Evolutionary conservation across 352 stramenopile genomes (phyloP).

Genomic region (Hyphochytrium catenoides): DNA sequence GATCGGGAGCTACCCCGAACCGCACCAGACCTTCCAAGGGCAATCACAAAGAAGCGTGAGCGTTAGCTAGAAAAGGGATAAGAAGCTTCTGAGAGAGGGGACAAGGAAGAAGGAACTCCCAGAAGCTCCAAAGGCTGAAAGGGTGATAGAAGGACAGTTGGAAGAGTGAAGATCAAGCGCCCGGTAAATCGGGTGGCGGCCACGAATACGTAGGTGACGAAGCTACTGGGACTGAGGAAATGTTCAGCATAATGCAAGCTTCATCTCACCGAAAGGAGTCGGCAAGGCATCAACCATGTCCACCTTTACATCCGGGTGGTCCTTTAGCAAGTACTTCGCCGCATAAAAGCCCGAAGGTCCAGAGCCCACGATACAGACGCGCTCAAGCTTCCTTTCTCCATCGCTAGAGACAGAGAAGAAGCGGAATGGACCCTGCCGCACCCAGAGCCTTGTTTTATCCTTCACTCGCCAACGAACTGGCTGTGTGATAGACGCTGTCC

Average conservation of each 20-base stretch:
- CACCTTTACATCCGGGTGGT: conserved; percentile 23
- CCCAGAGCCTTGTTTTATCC: too few species aligned
- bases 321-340: conserved; percentile 81
- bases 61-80: not conserved
- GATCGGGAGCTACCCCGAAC: conserved; percentile 87
- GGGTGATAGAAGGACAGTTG: too few species aligned
- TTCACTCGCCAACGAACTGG: too few species aligned
- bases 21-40: conserved; percentile 62
- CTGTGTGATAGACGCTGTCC: too few species aligned
- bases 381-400: conserved; percentile 10
- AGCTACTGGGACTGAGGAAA: not conserved
- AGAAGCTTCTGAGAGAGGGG: not conserved
- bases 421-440: too few species aligned
- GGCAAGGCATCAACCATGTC: conserved; percentile 82
- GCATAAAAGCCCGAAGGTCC: conserved; percentile 75
- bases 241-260: not conserved
- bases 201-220: too few species aligned
- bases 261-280: conserved; percentile 59
- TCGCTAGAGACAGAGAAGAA: too few species aligned
- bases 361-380: conserved; percentile 66
- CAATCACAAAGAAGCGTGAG: conserved; percentile 1
- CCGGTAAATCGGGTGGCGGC: too few species aligned
- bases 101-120: too few species aligned
- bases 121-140: too few species aligned
- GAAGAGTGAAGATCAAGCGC: too few species aligned